Conservation (phyloP, 345 rosid genomes). For the Syzygium jambos region DNA sequence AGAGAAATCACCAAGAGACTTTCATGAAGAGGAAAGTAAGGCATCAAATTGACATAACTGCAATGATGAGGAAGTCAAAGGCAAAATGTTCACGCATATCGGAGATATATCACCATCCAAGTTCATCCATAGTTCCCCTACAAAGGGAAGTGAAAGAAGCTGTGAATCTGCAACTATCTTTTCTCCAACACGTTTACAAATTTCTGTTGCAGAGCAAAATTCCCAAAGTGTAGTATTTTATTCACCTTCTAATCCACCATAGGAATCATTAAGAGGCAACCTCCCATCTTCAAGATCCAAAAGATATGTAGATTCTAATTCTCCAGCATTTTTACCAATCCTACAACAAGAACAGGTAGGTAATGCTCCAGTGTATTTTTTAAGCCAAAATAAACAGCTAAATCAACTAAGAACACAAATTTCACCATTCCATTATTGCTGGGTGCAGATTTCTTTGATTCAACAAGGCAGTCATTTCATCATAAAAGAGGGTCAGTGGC, state of each 20-base stretch:
- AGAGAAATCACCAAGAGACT: constrained; percentile 3
- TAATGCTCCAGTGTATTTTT: neutral
- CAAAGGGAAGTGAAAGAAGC: neutral
- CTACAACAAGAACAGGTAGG: constrained; percentile 18
- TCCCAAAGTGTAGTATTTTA: neutral
- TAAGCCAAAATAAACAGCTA: neutral
- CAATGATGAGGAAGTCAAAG: constrained; percentile 49
- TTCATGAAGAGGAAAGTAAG: neutral
- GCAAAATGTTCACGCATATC: constrained; percentile 67
- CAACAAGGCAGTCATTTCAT: constrained; percentile 54
- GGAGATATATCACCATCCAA: constrained; percentile 86
- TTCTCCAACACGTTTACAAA: neutral
- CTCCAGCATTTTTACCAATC: constrained; percentile 69
- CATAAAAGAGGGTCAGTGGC: constrained; percentile 55
- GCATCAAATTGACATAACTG: constrained; percentile 26
- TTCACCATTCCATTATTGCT: constrained; percentile 69
- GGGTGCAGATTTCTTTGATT: constrained; percentile 51
- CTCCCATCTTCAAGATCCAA: constrained; percentile 66
- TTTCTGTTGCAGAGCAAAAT: neutral
- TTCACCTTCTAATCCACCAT: constrained; percentile 65
- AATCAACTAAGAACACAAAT: constrained; percentile 2
- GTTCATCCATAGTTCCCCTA: constrained; percentile 92
- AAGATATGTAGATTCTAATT: constrained; percentile 63
- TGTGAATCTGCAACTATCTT: neutral
- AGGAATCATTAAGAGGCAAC: constrained; percentile 22